These are phyloP conservation scores for Metschnikowia noctiluminum DNA, from an alignment of 805 yeast genomes.

Conservation along the genomic window DNA sequence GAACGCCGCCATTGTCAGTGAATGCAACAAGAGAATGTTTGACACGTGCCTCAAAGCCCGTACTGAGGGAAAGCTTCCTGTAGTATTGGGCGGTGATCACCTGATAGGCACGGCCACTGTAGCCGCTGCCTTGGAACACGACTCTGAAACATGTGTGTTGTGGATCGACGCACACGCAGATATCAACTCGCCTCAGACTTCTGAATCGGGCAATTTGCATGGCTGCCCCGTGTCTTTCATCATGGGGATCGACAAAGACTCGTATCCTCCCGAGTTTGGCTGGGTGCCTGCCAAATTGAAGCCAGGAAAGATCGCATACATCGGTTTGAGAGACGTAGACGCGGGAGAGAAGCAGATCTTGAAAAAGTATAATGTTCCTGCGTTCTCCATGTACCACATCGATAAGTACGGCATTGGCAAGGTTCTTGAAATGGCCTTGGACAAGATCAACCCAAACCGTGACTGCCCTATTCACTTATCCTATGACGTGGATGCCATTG, in stretches of 20 bases:
- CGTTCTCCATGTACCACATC: conserved; percentile 93
- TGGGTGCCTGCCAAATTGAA: conserved; percentile 78
- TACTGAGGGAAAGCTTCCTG: conserved; percentile 51
- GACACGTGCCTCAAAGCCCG: conserved; percentile 55
- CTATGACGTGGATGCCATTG: conserved; percentile 96
- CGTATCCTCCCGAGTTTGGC: conserved; percentile 67
- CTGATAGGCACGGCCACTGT: conserved; percentile 94
- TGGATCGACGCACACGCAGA: conserved; percentile 99
- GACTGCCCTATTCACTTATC: conserved; percentile 78
- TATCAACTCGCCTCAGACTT: conserved; percentile 80
- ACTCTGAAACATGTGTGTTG: conserved; percentile 84
- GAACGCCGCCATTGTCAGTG: conserved; percentile 75
- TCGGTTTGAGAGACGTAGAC: conserved; percentile 93
- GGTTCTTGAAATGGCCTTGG: conserved; percentile 89
- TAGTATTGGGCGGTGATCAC: conserved; percentile 95
- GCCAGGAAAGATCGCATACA: conserved; percentile 76
- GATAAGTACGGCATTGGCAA: conserved; percentile 90
- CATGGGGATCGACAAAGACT: conserved; percentile 69
- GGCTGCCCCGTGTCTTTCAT: conserved; percentile 95
- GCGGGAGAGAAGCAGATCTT: conserved; percentile 76
- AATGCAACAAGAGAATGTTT: conserved; percentile 62
- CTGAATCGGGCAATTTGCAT: conserved; percentile 88
- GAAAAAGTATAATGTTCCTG: conserved; percentile 67
- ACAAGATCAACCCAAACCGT: conserved; percentile 66
- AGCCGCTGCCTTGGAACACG: conserved; percentile 69